Evolutionary conservation across 2,329 filamentous ascomycete species (phyloP).

Genomic region (Incumbomyces delicatus): DNA sequence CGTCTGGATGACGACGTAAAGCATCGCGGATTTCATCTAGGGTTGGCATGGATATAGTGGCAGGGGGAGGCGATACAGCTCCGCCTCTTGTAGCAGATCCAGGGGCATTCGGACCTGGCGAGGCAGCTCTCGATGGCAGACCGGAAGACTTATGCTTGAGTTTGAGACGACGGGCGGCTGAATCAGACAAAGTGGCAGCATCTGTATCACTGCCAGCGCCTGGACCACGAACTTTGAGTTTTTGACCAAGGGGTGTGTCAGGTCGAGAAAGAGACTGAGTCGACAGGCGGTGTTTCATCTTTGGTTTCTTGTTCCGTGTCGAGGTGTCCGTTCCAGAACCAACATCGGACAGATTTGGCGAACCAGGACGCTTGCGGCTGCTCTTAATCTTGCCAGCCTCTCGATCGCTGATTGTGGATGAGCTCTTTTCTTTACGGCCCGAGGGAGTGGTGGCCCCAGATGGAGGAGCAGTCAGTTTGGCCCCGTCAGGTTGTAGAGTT

Average conservation of each 20-base stretch:
- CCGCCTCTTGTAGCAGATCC: background rate
- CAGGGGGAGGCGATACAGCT: background rate
- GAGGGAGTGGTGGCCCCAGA: slow-evolving; percentile 60
- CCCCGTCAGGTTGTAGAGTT: slow-evolving; percentile 26
- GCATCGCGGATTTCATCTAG: background rate
- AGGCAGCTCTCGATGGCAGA: background rate
- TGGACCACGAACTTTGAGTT: background rate
- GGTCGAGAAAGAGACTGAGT: slow-evolving; percentile 33
- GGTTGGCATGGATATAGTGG: background rate
- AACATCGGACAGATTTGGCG: slow-evolving; percentile 78
- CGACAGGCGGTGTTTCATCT: slow-evolving; percentile 52
- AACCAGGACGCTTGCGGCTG: slow-evolving; percentile 69
- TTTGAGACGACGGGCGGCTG: background rate
- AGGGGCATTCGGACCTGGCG: background rate
- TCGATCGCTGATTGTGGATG: slow-evolving; percentile 30
- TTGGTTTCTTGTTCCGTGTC: slow-evolving; percentile 57
- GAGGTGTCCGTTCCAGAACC: slow-evolving; percentile 75
- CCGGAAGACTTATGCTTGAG: background rate
- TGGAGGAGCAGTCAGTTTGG: slow-evolving; percentile 43
- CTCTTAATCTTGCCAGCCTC: slow-evolving; percentile 40
- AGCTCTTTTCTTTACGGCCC: slow-evolving; percentile 44
- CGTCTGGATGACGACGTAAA: background rate
- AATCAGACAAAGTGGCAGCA: slow-evolving; percentile 1
- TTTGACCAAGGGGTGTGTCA: slow-evolving; percentile 11
- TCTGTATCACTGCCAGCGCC: slow-evolving; percentile 2